Evolutionary conservation across 352 stramenopile species (phyloP), one percentile per base, ranked within the genome.

Genomic region (Globisporangium solare): DNA sequence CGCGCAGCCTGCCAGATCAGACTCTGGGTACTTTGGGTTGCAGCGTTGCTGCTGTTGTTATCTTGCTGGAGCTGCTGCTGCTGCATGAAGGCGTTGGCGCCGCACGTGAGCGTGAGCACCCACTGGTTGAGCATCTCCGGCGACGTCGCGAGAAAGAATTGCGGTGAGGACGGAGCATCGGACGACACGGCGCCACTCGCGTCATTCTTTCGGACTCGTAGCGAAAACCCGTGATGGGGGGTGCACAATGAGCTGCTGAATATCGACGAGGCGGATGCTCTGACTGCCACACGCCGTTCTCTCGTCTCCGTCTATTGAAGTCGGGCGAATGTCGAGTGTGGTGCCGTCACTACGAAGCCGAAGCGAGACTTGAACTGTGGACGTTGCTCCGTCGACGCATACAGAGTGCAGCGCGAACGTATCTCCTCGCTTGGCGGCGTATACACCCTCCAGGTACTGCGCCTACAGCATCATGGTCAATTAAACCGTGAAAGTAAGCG

Each of bases 1-100:
- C 74, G 60, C 17, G 64, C 65, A 22, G 58, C 74, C 27, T 83
- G 74, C 74, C 74, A 83, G 13, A 80, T 37, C 11, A 83, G 47
- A 18, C 61, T 59, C 21, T 7, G 27, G 27, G 27, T 35, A 35
- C 39, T 54, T 17, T 45, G 42, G 15, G n/a, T 56, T 6, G 46
- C 18, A 22, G 14, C 13, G 7, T 18, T 27, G 15, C n/a, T 15
- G 22, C 22, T 27, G 35, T 2, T 32, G 22, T 20, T 20, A 1
- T 32, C 27, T 56, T 32, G 46, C n/a, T n/a, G 20, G 27, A 35
- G 27, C 11, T 65, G 32, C 13, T 67, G 59, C 27, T 75, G 63
- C 18, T 78, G 63, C n/a, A n/a, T n/a, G 24, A 81, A 79, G 0
- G 74, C 71, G 15, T 72, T 74, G 13, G 56, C 56, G 2, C 71